A percentile compares a stretch with the other conserved stretches of the same genome.
Evolutionary conservation across 1,284 basidiomycete species (phyloP).

Genomic region (Golubevia sp.): DNA sequence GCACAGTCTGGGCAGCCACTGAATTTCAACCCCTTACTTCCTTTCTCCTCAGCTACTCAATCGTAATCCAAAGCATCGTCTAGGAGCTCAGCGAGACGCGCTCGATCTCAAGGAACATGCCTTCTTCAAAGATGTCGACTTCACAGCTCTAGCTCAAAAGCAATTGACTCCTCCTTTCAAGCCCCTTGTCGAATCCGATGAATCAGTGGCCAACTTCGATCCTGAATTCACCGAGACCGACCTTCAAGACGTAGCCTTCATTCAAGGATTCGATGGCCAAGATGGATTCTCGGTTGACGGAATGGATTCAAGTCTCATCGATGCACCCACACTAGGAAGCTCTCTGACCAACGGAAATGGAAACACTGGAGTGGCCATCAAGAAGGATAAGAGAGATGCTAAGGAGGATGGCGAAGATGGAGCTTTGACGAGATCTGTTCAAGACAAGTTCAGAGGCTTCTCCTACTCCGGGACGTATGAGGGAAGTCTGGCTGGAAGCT

Average conservation of each 20-base stretch:
- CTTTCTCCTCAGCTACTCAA: slow-evolving; percentile 95
- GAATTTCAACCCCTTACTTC: too few species aligned
- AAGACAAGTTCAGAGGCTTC: slow-evolving; percentile 60
- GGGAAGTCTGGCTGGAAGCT: slow-evolving; percentile 23
- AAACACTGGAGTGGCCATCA: slow-evolving; percentile 1
- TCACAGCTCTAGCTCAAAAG: slow-evolving; percentile 72
- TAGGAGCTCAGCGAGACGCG: slow-evolving; percentile 87
- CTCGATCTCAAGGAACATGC: slow-evolving; percentile 94
- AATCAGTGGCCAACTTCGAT: slow-evolving; percentile 96
- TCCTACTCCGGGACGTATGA: slow-evolving; percentile 56
- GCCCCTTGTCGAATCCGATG: slow-evolving; percentile 95
- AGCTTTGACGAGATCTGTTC: slow-evolving; percentile 42
- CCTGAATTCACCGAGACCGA: slow-evolving; percentile 93
- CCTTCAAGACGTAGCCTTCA: slow-evolving; percentile 63
- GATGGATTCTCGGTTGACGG: slow-evolving; percentile 19
- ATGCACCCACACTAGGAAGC: slow-evolving; percentile 7
- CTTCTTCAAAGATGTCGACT: slow-evolving; percentile 82
- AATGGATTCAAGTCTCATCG: neutral
- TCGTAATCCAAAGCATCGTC: slow-evolving; percentile 93
- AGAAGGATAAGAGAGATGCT: slow-evolving; percentile 5
- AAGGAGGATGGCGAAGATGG: slow-evolving; percentile 28
- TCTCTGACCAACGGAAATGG: slow-evolving; percentile 12
- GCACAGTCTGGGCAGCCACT: too few species aligned
- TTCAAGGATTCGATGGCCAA: slow-evolving; percentile 36
- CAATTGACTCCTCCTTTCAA: slow-evolving; percentile 97